Evolutionary conservation across 2,329 filamentous ascomycete species (phyloP).

Genomic region (Kalmusia sp.): DNA sequence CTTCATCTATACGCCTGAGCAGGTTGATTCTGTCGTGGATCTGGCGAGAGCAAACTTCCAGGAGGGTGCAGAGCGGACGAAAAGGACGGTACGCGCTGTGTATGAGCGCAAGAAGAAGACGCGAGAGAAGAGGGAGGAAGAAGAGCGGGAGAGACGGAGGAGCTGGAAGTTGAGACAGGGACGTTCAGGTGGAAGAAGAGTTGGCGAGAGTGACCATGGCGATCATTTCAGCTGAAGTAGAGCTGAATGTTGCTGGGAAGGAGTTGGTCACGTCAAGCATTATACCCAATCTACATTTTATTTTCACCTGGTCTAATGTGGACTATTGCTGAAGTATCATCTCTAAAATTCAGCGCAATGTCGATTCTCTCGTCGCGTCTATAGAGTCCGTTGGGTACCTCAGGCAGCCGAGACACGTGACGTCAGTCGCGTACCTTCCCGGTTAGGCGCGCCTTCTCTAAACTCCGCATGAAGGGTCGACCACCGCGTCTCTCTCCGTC

Average conservation of each 20-base stretch:
- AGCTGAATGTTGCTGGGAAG: not conserved
- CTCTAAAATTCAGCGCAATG: too few species aligned
- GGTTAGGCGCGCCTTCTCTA: not conserved
- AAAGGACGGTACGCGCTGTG: slow-evolving; percentile 80
- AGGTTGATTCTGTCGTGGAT: slow-evolving; percentile 83
- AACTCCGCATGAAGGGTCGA: not conserved
- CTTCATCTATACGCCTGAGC: slow-evolving; percentile 90
- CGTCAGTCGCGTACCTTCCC: slow-evolving; percentile 3
- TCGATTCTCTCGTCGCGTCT: too few species aligned
- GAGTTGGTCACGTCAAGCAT: slow-evolving; percentile 4
- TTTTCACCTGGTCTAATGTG: too few species aligned
- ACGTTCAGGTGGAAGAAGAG: slow-evolving; percentile 60
- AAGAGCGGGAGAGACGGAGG: slow-evolving; percentile 46
- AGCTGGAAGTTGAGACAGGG: slow-evolving; percentile 53
- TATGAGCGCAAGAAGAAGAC: slow-evolving; percentile 87
- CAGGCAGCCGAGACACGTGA: slow-evolving; percentile 5
- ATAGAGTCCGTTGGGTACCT: too few species aligned
- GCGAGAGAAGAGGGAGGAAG: slow-evolving; percentile 62
- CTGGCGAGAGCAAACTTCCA: slow-evolving; percentile 87
- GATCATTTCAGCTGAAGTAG: slow-evolving; percentile 70
- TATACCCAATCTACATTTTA: slow-evolving; percentile 10
- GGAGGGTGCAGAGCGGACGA: slow-evolving; percentile 80
- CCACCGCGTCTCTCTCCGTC: not conserved
- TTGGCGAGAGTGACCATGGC: slow-evolving; percentile 60
- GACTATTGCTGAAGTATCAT: too few species aligned